A percentile compares a stretch with the other conserved stretches of the same genome.
These are phyloP conservation scores for Globisporangium solare DNA, from an alignment of 352 stramenopile genomes.

Conservation along the genomic window DNA sequence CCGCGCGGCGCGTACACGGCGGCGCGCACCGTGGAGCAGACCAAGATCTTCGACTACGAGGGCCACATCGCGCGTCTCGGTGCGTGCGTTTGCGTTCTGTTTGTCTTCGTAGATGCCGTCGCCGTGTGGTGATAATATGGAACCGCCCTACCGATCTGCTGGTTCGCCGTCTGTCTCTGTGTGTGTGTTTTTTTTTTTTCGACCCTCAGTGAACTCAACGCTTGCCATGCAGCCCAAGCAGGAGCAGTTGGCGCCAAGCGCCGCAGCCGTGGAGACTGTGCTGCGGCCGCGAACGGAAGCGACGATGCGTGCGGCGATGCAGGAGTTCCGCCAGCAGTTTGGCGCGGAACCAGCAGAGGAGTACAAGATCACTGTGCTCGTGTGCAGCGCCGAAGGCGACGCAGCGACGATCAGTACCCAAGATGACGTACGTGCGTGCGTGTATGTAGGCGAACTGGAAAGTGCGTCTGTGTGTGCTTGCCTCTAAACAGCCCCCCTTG, in stretches of 20 bases:
- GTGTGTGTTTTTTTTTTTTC: background rate
- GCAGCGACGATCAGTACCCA: background rate
- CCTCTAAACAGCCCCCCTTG: too few species aligned
- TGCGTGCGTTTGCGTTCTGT: constrained; percentile 17
- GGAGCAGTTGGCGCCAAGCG: constrained; percentile 12
- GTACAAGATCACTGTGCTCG: constrained; percentile 82
- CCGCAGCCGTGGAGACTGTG: constrained; percentile 26
- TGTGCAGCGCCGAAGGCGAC: constrained; percentile 34
- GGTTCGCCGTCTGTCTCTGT: background rate
- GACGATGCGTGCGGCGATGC: constrained; percentile 69
- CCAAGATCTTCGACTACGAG: constrained; percentile 76
- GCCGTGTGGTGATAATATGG: background rate
- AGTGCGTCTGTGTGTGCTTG: background rate
- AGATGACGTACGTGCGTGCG: background rate
- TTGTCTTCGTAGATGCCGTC: background rate
- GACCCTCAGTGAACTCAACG: constrained; percentile 76
- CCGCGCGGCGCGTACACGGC: constrained; percentile 71
- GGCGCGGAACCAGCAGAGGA: constrained; percentile 43
- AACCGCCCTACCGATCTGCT: background rate
- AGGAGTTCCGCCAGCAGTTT: constrained; percentile 43
- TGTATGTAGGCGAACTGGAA: background rate
- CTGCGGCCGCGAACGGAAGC: constrained; percentile 52
- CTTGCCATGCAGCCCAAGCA: constrained; percentile 39
- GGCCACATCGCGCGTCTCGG: constrained; percentile 70
- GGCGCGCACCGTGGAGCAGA: constrained; percentile 69